A percentile compares a stretch with the other conserved stretches of the same genome.
These are phyloP conservation scores for Trichoderma arundinaceum DNA, from an alignment of 2,329 filamentous ascomycete genomes.

Conservation along the genomic window DNA sequence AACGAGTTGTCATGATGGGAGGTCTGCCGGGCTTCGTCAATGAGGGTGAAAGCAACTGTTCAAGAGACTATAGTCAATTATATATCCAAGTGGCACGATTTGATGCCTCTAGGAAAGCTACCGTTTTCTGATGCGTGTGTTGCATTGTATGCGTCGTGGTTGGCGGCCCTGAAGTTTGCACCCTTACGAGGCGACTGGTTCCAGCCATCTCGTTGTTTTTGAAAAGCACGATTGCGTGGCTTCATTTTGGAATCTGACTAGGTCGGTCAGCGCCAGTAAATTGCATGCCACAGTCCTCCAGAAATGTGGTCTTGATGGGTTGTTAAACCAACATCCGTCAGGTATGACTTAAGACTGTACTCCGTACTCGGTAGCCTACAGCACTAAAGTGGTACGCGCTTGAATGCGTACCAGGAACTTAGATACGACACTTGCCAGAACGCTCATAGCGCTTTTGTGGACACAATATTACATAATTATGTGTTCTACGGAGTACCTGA, in stretches of 20 bases:
- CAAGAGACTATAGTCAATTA: background rate
- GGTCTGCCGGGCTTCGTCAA: slow-evolving; percentile 59
- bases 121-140: background rate
- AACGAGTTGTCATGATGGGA: slow-evolving; percentile 50
- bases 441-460: too few species aligned
- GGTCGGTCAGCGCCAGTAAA: background rate
- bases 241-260: slow-evolving; percentile 6
- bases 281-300: background rate
- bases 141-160: slow-evolving; percentile 36
- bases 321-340: background rate
- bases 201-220: slow-evolving; percentile 13
- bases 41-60: slow-evolving; percentile 47
- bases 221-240: slow-evolving; percentile 6
- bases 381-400: too few species aligned
- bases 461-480: too few species aligned
- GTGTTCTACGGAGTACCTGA: too few species aligned
- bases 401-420: too few species aligned
- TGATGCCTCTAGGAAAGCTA: background rate
- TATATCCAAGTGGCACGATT: background rate
- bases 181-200: background rate
- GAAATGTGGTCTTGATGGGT: background rate
- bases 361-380: too few species aligned
- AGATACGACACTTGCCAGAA: too few species aligned
- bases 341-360: too few species aligned
- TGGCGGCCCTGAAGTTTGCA: slow-evolving; percentile 4